Conservation (phyloP, 352 stramenopile species). For the Globisporangium echinulatum region DNA sequence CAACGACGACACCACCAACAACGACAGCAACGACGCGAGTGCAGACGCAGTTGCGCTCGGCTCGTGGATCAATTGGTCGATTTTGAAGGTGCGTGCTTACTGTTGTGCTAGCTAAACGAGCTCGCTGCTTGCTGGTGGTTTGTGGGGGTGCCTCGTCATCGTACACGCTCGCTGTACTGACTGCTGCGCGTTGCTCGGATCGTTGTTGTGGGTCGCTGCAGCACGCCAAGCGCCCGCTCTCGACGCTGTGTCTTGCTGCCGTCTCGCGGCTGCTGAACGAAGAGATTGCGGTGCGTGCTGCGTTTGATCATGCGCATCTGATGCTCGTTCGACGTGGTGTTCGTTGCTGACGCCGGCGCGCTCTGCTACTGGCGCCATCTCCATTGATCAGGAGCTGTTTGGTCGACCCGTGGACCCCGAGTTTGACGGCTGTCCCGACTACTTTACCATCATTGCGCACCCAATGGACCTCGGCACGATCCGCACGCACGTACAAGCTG, state of each 20-base stretch:
- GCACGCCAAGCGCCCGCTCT: conserved; percentile 30
- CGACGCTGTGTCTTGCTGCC: conserved; percentile 49
- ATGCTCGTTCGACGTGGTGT: neutral
- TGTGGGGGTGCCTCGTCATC: neutral
- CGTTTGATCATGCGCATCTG: no score
- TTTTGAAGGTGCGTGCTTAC: conserved; percentile 28
- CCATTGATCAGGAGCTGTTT: conserved; percentile 62
- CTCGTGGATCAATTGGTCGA: conserved; percentile 72
- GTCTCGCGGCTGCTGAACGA: conserved; percentile 68
- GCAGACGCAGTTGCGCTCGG: conserved; percentile 6
- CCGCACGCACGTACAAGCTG: conserved; percentile 39
- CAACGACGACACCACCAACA: conserved; percentile 26
- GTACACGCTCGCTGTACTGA: neutral
- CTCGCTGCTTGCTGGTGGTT: neutral
- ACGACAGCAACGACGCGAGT: conserved; percentile 21
- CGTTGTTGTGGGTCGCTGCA: neutral
- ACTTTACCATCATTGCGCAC: conserved; percentile 72
- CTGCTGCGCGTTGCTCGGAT: neutral
- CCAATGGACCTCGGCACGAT: conserved; percentile 87
- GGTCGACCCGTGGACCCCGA: conserved; percentile 76
- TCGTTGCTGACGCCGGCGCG: neutral
- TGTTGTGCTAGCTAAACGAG: neutral
- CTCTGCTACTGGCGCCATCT: neutral
- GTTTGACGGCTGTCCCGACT: conserved; percentile 78
- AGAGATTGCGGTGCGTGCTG: conserved; percentile 48